phyloP scores from a whole-genome alignment of 192 early-diverging fungal genomes.

The Coemansia sp. region DNA sequence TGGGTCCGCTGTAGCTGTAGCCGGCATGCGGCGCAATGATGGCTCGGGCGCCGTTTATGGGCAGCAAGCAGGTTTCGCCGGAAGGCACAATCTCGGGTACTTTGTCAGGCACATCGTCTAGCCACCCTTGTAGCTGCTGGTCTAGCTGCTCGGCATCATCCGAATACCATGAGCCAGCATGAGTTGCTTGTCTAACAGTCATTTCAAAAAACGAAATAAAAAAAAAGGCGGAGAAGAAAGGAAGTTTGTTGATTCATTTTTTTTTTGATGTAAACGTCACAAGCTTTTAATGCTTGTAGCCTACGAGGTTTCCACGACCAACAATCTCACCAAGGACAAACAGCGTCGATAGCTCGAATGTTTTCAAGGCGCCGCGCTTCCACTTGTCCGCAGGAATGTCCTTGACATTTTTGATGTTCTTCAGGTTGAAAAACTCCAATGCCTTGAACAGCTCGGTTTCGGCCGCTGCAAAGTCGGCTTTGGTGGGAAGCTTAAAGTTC shows the following conservation, averaged over 20 bases:
- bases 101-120: slow-evolving; percentile 20
- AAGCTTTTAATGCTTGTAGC: slow-evolving; percentile 40
- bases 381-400: slow-evolving; percentile 41
- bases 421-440: slow-evolving; percentile 38
- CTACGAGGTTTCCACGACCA: slow-evolving; percentile 48
- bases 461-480: slow-evolving; percentile 43
- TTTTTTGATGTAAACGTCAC: not conserved
- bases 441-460: slow-evolving; percentile 55
- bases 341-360: slow-evolving; percentile 49
- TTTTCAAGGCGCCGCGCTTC: slow-evolving; percentile 51
- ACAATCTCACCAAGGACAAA: slow-evolving; percentile 48
- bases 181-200: slow-evolving; percentile 51
- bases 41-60: slow-evolving; percentile 26
- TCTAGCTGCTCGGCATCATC: slow-evolving; percentile 39
- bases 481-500: slow-evolving; percentile 44
- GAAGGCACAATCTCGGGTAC: slow-evolving; percentile 22
- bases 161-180: slow-evolving; percentile 73
- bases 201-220: slow-evolving; percentile 7
- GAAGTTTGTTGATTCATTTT: not conserved
- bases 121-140: slow-evolving; percentile 37
- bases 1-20: slow-evolving; percentile 83
- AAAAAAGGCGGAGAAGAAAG: not conserved
- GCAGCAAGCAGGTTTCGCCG: slow-evolving; percentile 11
- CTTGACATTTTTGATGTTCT: slow-evolving; percentile 47
- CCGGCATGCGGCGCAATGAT: slow-evolving; percentile 77